These are phyloP conservation scores for Chrysophaeum taylorii DNA, from an alignment of 352 stramenopile genomes.

Conservation along the genomic window DNA sequence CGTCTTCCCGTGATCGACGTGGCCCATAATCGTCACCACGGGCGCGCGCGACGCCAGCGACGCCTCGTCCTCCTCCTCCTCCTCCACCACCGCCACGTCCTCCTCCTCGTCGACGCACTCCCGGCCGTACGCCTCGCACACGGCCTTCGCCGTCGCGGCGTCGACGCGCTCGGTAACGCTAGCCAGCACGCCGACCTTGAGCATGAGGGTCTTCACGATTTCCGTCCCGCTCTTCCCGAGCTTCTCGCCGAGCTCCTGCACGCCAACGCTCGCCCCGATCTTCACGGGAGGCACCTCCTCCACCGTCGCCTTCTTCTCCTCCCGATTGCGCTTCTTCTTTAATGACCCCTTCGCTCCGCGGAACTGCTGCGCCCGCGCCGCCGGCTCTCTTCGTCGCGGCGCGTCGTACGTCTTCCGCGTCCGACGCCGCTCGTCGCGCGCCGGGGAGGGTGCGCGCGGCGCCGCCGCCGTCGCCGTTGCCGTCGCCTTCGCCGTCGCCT, in stretches of 20 bases:
- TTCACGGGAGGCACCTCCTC: background rate
- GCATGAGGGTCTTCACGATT: conserved; percentile 65
- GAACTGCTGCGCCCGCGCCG: background rate
- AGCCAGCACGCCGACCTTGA: conserved; percentile 60
- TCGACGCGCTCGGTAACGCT: conserved; percentile 59
- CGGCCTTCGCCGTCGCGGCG: conserved; percentile 44
- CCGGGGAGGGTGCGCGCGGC: no score
- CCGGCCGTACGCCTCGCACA: conserved; percentile 59
- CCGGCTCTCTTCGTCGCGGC: background rate
- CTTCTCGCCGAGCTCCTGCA: background rate
- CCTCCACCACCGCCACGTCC: conserved; percentile 37
- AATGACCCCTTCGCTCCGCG: background rate
- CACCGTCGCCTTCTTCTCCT: background rate
- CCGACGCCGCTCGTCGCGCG: background rate
- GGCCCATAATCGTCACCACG: conserved; percentile 98
- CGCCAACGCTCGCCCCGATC: background rate
- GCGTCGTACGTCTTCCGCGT: background rate
- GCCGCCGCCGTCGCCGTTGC: no score
- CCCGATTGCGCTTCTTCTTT: background rate
- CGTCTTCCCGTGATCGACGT: conserved; percentile 99
- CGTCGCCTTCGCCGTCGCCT: no score
- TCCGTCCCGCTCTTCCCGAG: background rate
- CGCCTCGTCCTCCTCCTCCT: conserved; percentile 48
- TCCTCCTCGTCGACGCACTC: conserved; percentile 36
- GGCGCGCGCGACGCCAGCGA: conserved; percentile 62